These are phyloP conservation scores for Prunus armeniaca DNA, from an alignment of 306 rosid species.

Conservation along the genomic window DNA sequence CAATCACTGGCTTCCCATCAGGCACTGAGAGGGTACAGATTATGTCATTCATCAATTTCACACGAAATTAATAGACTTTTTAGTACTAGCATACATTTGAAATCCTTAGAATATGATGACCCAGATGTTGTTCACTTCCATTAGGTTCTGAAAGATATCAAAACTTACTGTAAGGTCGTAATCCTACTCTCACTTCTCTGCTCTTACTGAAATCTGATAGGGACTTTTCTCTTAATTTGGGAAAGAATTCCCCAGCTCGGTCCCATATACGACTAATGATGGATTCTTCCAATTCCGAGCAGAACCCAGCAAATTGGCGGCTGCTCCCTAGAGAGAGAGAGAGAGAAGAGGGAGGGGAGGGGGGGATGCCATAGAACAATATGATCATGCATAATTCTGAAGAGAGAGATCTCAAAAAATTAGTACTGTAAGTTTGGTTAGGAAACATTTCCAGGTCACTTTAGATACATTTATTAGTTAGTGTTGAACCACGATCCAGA, in stretches of 20 bases:
- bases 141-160: constrained; percentile 19
- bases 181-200: constrained; percentile 77
- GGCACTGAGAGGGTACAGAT: constrained; percentile 54
- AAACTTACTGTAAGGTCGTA: constrained; percentile 85
- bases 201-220: constrained; percentile 50
- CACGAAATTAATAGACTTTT: not conserved
- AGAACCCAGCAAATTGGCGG: constrained; percentile 81
- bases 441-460: no score
- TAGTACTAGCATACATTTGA: not conserved
- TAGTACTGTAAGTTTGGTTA: no score
- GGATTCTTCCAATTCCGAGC: constrained; percentile 63
- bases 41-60: constrained; percentile 18
- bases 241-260: constrained; percentile 73
- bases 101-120: constrained; percentile 16
- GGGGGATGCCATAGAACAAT: no score
- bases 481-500: no score
- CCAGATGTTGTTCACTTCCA: constrained; percentile 1
- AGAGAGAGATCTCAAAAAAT: no score
- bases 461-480: no score
- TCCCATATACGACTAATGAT: constrained; percentile 67
- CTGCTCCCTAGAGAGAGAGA: constrained; percentile 63
- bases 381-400: no score
- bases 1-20: constrained; percentile 87
- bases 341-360: not conserved
- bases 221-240: constrained; percentile 50